Conservation (phyloP, 495 filamentous ascomycete species). For the Penicillium cinerascens region DNA sequence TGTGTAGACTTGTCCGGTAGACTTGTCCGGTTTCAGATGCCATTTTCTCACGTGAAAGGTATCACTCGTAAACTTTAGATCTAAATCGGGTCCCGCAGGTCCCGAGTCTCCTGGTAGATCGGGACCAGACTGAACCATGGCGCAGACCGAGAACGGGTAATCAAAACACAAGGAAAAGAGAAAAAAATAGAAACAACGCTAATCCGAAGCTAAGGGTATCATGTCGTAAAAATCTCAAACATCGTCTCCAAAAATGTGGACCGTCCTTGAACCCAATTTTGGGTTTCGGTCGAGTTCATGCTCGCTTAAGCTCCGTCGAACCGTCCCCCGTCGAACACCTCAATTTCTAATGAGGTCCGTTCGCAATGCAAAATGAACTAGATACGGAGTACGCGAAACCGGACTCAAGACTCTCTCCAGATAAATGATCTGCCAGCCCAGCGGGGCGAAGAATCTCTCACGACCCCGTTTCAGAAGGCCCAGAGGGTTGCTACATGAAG, state of each 20-base stretch:
- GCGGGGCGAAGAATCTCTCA: not conserved
- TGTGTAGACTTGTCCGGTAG: not conserved
- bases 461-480: not conserved
- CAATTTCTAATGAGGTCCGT: slow-evolving; percentile 1
- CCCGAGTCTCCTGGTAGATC: not conserved
- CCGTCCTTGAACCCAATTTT: not conserved
- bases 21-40: not conserved
- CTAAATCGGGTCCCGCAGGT: not conserved
- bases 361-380: not conserved
- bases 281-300: not conserved
- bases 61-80: slow-evolving; percentile 3
- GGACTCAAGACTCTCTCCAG: not conserved
- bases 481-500: slow-evolving; percentile 28
- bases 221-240: slow-evolving; percentile 18
- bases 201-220: slow-evolving; percentile 20
- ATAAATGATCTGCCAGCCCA: not conserved
- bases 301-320: not conserved
- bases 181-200: slow-evolving; percentile 1
- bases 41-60: slow-evolving; percentile 1
- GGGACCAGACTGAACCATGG: not conserved
- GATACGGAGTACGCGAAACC: not conserved
- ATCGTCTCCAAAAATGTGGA: slow-evolving; percentile 7
- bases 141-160: not conserved
- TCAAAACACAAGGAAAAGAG: not conserved
- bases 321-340: not conserved